Percentiles rank a stretch among this genome's conserved stretches.
Conservation (phyloP, 768 basidiomycete species). For the Trichaptum fuscoviolaceum region DNA sequence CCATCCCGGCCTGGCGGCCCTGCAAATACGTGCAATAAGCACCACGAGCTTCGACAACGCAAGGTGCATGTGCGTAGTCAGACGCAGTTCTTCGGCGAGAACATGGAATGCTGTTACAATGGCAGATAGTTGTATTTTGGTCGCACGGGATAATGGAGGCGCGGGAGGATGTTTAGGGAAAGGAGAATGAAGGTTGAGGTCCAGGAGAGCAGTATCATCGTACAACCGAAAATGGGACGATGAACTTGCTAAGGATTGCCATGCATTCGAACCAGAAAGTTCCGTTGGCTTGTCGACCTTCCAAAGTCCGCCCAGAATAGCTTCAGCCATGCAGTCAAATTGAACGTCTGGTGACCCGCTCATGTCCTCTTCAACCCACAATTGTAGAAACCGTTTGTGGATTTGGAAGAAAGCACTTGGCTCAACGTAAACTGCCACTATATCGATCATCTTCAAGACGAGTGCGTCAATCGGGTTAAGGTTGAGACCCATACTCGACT, state of each 20-base stretch:
- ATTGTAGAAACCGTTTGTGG: constrained; percentile 49
- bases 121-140: constrained; percentile 46
- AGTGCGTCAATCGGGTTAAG: constrained; percentile 51
- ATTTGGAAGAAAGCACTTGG: constrained; percentile 48
- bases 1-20: constrained; percentile 76
- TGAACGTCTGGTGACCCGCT: constrained; percentile 42
- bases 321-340: constrained; percentile 50
- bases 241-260: constrained; percentile 43
- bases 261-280: constrained; percentile 27
- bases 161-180: constrained; percentile 8
- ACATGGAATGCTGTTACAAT: constrained; percentile 74
- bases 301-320: constrained; percentile 46
- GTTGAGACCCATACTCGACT: constrained; percentile 45
- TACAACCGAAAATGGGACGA: constrained; percentile 42
- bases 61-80: constrained; percentile 50
- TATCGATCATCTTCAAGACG: constrained; percentile 53
- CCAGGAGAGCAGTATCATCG: constrained; percentile 54
- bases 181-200: constrained; percentile 35
- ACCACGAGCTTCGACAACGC: constrained; percentile 54
- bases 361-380: constrained; percentile 48
- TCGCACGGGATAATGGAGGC: constrained; percentile 19
- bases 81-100: constrained; percentile 64
- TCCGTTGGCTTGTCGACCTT: constrained; percentile 25
- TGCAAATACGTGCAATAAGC: constrained; percentile 57
- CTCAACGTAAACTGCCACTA: constrained; percentile 59